These are phyloP conservation scores for Drechslerella dactyloides DNA, from an alignment of 2,329 filamentous ascomycete species.

Conservation along the genomic window DNA sequence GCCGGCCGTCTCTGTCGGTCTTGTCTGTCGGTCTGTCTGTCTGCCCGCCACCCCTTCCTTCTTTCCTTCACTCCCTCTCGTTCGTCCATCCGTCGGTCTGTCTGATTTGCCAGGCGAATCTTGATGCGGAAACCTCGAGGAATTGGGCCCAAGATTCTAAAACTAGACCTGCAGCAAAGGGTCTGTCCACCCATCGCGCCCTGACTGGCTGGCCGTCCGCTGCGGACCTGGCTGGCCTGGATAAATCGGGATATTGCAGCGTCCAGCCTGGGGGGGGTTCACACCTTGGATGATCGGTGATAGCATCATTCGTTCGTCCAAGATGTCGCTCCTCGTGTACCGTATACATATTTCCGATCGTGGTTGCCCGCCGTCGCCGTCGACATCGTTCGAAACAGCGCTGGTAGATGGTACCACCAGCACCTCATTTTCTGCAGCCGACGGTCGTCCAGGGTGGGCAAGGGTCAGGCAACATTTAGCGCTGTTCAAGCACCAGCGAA, in stretches of 20 bases:
- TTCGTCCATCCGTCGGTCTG: no score
- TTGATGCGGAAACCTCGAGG: conserved; percentile 49
- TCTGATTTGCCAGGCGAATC: conserved; percentile 25
- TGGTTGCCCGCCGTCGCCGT: not conserved
- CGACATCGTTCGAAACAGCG: conserved; percentile 17
- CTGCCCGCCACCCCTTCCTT: no score
- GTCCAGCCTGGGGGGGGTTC: conserved; percentile 31
- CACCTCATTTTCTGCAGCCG: conserved; percentile 26
- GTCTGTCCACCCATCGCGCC: conserved; percentile 43
- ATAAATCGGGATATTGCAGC: conserved; percentile 38
- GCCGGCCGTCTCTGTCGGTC: not conserved
- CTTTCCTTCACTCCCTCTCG: no score
- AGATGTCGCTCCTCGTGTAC: no score
- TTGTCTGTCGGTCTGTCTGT: no score
- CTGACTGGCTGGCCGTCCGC: conserved; percentile 20
- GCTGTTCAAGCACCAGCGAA: conserved; percentile 24
- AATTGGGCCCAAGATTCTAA: conserved; percentile 46
- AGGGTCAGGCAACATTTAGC: conserved; percentile 51
- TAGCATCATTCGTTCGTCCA: no score
- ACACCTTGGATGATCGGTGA: conserved; percentile 32
- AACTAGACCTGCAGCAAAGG: conserved; percentile 50
- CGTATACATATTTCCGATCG: not conserved
- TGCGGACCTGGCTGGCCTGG: conserved; percentile 25
- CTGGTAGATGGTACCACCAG: conserved; percentile 11
- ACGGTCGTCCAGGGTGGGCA: conserved; percentile 21